Evolutionary conservation across 768 basidiomycete genomes (phyloP), one percentile per base, ranked within the genome.

Genomic region (Lentinula sp.): DNA sequence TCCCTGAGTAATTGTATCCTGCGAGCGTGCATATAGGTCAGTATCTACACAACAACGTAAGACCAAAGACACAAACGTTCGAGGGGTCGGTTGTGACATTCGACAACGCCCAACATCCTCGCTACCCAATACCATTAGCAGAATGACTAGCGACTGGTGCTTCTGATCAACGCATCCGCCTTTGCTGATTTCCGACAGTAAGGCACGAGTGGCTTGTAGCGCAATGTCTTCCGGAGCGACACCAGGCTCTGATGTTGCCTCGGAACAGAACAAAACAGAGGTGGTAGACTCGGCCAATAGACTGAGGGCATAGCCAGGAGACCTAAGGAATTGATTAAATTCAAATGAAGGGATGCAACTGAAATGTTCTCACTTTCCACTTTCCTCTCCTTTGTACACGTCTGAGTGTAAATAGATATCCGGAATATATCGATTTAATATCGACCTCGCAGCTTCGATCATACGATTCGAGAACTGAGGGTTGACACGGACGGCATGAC

Each of bases 391-490:
- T 71, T 97, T 96, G 76, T 97, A 98, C 23, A 98, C 95, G 65
- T 99, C 97, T 3, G 97, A 96, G 71, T 98, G 96, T 42, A 99
- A 84, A 74, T 98, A 98, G 32, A 98, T 95, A 70, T 99, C 97
- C 40, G 97, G 96, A 61, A 98, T 97, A 71, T 91, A 97, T 4
- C 95, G 89, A 71, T 98, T 98, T 48, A 99, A 78, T 23, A 99
- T 80, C 2, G 93, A 95, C 42, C 97, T 87, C 16, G 93, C 86
- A 7, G 95, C 84, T 67, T 98, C 96, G 54, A 99, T 97, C 88
- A 98, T 93, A 42, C 97, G 84, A 72, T 97, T 97, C 2, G 95
- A 97, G 70, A 99, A 93, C 70, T 98, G 95, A 23, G 97, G 97
- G 65, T 88, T 96, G 8, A 98, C 94, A 43, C 97, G 89, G 31